phyloP scores from a whole-genome alignment of 768 basidiomycete species.

The Hygrophorus russula region DNA sequence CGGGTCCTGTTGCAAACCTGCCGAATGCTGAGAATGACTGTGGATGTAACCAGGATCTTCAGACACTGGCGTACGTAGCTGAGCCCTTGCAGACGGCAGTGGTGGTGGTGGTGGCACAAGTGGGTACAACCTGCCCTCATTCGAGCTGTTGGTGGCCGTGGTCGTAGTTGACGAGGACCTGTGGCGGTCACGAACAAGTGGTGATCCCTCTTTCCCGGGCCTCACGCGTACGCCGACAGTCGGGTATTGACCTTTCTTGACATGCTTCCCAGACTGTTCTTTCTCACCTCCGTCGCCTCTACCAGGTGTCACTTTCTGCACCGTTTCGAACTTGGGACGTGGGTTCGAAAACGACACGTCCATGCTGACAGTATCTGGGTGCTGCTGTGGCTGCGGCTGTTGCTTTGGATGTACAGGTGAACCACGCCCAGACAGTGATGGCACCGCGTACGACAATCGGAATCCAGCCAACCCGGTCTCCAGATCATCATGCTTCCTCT shows the following conservation, averaged over 20 bases:
- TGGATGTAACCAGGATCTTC: slow-evolving; percentile 2
- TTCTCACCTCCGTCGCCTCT: slow-evolving; percentile 8
- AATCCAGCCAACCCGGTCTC: slow-evolving; percentile 5
- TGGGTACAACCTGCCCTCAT: not conserved
- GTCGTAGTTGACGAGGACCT: not conserved
- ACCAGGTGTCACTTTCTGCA: not conserved
- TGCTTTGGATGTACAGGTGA: slow-evolving; percentile 1
- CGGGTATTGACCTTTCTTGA: slow-evolving; percentile 32
- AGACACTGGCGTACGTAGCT: not conserved
- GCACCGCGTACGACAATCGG: not conserved
- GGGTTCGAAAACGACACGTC: not conserved
- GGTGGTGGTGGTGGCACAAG: not conserved
- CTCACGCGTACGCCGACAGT: slow-evolving; percentile 37
- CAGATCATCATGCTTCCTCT: slow-evolving; percentile 18
- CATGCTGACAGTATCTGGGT: not conserved
- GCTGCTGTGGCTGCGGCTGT: slow-evolving; percentile 2
- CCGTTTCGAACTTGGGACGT: not conserved
- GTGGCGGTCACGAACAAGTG: slow-evolving; percentile 8
- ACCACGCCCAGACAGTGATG: not conserved
- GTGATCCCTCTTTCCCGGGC: slow-evolving; percentile 20
- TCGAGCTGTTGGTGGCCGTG: not conserved
- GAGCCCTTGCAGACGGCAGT: not conserved
- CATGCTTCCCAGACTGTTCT: slow-evolving; percentile 27
- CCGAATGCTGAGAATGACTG: not conserved
- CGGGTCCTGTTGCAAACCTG: not conserved